Conservation (phyloP, 2,329 filamentous ascomycete species). For the Xylariaceae sp. region DNA sequence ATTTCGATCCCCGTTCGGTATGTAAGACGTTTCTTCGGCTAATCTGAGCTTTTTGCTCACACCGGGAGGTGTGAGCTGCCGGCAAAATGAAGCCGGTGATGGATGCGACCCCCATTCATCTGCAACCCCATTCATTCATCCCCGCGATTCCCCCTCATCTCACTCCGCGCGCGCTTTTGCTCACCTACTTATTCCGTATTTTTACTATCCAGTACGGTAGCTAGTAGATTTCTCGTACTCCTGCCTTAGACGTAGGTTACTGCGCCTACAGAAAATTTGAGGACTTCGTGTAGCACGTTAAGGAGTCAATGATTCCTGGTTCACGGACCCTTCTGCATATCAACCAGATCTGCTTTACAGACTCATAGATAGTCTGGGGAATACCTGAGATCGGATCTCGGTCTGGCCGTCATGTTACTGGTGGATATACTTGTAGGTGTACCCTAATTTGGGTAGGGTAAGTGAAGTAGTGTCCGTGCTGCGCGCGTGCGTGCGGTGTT, state of each 20-base stretch:
- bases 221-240: not conserved
- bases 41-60: not conserved
- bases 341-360: not conserved
- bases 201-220: no score
- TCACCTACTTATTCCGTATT: not conserved
- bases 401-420: not conserved
- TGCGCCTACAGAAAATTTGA: not conserved
- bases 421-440: not conserved
- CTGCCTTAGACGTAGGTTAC: no score
- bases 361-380: no score
- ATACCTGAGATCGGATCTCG: not conserved
- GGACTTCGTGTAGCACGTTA: not conserved
- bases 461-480: not conserved
- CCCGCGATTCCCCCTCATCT: not conserved
- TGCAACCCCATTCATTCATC: not conserved
- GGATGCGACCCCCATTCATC: not conserved
- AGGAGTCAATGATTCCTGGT: not conserved
- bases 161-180: not conserved
- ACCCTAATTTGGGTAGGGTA: not conserved
- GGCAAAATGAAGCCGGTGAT: not conserved
- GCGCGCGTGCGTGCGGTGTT: no score
- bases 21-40: not conserved
- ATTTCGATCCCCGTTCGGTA: not conserved
- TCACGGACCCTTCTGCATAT: not conserved
- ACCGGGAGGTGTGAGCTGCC: not conserved